Evolutionary conservation across 768 basidiomycete genomes (phyloP), one percentile per base, ranked within the genome.

Genomic region (Lactarius sp.): DNA sequence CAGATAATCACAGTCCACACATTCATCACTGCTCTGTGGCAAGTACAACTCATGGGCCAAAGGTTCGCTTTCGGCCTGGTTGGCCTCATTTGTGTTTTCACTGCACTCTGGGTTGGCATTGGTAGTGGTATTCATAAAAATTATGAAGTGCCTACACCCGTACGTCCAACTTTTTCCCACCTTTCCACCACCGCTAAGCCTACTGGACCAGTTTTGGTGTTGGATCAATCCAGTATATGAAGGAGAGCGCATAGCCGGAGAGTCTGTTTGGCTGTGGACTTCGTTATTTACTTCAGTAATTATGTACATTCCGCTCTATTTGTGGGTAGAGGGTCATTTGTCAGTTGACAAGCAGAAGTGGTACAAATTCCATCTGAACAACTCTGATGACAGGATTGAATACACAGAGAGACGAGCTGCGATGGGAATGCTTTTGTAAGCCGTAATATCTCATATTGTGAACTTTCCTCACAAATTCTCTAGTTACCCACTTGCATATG

Each of bases 401-500:
- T 44, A 6, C 42, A 6, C 5, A 44, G 42, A 44, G 42, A n/a
- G 16, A 7, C 16, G 42, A 44, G 42, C 4, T 44, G 42, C 42
- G 16, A 6, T 44, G 6, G 6, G 42, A 44, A 6, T 44, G 7
- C 42, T 44, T 18, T 18, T 18, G 42, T 44, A 44, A 44, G 42
- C 18, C 42, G n/a, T 1, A 6, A 18, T 27, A 18, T 31, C 39
- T 36, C 27, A 13, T 39, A 18, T 39, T 31, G n/a, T 8, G 20
- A 62, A 57, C 1, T 2, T n/a, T 31, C 8, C 41, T 33, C 4
- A 53, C 20, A 9, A 10, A 16, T n/a, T n/a, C 4, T 55, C n/a
- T 49, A 77, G 76, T 9, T 80, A 79, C 65, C 80, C 78, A 1
- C 37, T 74, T 39, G 70, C 74, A 5, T 80, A 80, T 65, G 74